Conservation (phyloP, 2,329 filamentous ascomycete genomes). For the Fusarium tjaetaba region DNA sequence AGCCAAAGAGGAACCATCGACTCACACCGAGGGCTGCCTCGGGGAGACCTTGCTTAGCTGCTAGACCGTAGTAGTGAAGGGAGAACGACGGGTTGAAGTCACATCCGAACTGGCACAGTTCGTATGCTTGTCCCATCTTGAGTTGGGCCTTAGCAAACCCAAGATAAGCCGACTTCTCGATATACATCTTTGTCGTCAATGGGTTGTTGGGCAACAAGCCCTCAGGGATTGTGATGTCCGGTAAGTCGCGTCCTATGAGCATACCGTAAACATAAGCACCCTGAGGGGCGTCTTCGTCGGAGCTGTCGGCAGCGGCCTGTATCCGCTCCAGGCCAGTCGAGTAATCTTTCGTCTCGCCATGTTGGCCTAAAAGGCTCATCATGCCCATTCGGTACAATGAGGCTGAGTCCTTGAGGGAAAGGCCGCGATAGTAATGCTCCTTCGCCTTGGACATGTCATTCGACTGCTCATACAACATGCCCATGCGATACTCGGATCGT, state of each 20-base stretch:
- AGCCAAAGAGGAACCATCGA: conserved; percentile 98
- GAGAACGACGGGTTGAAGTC: conserved; percentile 95
- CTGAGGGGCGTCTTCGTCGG: conserved; percentile 96
- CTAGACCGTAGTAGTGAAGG: conserved; percentile 93
- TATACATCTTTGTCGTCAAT: conserved; percentile 80
- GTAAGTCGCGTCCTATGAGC: conserved; percentile 88
- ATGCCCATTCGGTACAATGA: conserved; percentile 89
- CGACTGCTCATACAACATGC: conserved; percentile 97
- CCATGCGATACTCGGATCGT: conserved; percentile 93
- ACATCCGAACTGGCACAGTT: conserved; percentile 91
- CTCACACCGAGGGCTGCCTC: conserved; percentile 97
- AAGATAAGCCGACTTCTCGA: conserved; percentile 95
- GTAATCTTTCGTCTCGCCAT: conserved; percentile 87
- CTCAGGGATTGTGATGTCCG: conserved; percentile 85
- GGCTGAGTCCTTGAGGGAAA: conserved; percentile 84
- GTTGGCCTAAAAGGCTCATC: conserved; percentile 96
- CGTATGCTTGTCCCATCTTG: conserved; percentile 96
- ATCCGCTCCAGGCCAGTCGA: conserved; percentile 83
- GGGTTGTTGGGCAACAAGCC: conserved; percentile 76
- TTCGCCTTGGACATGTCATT: conserved; percentile 93
- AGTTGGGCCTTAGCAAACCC: conserved; percentile 96
- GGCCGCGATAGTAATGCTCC: conserved; percentile 86
- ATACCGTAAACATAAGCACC: conserved; percentile 96
- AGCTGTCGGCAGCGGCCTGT: conserved; percentile 80
- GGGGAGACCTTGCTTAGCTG: conserved; percentile 88